Percentiles rank a stretch among this genome's conserved stretches.
Conservation (phyloP, 106 monocot species). For the Agapanthus africanus region DNA sequence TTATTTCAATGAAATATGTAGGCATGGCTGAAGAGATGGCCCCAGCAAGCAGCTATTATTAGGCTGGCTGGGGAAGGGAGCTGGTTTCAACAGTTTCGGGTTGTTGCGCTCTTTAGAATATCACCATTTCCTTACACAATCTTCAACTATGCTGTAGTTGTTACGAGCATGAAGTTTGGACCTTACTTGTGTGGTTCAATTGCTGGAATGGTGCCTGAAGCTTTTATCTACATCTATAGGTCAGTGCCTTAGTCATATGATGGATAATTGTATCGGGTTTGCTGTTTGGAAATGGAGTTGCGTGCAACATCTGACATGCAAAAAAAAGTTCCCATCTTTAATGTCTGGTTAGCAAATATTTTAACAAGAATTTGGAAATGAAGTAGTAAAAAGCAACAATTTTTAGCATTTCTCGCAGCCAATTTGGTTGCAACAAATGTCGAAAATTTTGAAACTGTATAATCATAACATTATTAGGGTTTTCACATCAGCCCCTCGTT, state of each 20-base stretch:
- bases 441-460: too few species aligned
- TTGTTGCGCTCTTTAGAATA: conserved; percentile 80
- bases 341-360: too few species aligned
- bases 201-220: conserved; percentile 93
- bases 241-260: background rate
- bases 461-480: too few species aligned
- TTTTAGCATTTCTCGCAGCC: too few species aligned
- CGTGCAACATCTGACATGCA: too few species aligned
- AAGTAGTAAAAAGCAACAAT: too few species aligned
- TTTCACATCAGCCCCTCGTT: too few species aligned
- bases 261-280: too few species aligned
- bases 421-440: too few species aligned
- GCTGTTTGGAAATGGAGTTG: too few species aligned
- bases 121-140: conserved; percentile 97
- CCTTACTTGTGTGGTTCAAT: conserved; percentile 88
- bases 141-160: conserved; percentile 83
- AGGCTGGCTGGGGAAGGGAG: conserved; percentile 80
- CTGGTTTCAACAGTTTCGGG: conserved; percentile 88
- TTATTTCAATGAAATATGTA: conserved; percentile 20
- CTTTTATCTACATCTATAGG: conserved; percentile 95
- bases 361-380: too few species aligned
- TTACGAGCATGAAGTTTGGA: conserved; percentile 67
- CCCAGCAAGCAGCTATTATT: conserved; percentile 65
- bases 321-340: too few species aligned
- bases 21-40: conserved; percentile 91